Conservation (phyloP, 441 rosid species). For the Adansonia gregorii region DNA sequence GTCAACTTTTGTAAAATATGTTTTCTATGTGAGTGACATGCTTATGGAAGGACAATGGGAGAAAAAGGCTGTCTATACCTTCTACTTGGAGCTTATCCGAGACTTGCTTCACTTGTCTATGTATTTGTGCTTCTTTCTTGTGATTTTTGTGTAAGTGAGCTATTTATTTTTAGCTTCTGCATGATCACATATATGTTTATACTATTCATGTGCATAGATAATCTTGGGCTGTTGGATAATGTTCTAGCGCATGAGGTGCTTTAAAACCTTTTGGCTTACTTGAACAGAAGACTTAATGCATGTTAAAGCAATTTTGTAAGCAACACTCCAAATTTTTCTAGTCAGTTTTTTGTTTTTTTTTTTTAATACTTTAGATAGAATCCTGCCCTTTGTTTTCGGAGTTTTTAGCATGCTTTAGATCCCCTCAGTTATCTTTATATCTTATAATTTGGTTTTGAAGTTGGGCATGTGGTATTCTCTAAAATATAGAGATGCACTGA, state of each 20-base stretch:
- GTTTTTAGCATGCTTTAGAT: neutral
- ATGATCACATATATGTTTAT: neutral
- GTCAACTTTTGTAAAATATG: slow-evolving; percentile 83
- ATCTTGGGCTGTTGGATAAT: neutral
- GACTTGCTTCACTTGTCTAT: slow-evolving; percentile 95
- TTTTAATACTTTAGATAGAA: neutral
- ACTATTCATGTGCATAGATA: neutral
- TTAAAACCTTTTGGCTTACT: neutral
- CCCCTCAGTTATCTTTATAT: neutral
- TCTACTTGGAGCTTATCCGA: slow-evolving; percentile 93
- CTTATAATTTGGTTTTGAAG: neutral
- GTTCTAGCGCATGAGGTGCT: neutral
- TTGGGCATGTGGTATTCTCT: neutral
- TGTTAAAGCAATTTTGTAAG: neutral
- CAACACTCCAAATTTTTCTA: neutral
- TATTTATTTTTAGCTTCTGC: slow-evolving; percentile 10
- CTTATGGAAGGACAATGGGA: slow-evolving; percentile 99
- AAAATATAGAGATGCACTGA: neutral
- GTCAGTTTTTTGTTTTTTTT: neutral
- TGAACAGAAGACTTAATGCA: neutral
- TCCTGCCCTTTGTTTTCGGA: neutral
- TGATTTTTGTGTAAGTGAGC: slow-evolving; percentile 85
- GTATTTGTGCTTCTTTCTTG: slow-evolving; percentile 94
- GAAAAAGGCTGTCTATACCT: slow-evolving; percentile 88
- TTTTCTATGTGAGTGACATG: slow-evolving; percentile 93